Percentiles rank a stretch among this genome's conserved stretches.
phyloP scores from a whole-genome alignment of 345 rosid genomes.

The Pistacia vera region DNA sequence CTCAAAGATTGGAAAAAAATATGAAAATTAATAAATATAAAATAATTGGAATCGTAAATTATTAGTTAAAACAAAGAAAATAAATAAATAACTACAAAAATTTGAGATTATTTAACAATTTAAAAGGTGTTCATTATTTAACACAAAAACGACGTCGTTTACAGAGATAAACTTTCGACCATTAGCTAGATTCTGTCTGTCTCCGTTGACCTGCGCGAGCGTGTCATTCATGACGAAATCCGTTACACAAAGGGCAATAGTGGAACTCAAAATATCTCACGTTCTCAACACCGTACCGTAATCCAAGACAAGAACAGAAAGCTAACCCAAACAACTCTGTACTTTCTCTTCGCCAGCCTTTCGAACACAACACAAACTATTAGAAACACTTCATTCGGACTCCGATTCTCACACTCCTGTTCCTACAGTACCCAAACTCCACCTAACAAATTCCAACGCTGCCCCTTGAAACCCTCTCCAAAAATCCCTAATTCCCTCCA shows the following conservation, averaged over 20 bases:
- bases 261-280: background rate
- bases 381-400: background rate
- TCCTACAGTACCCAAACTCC: background rate
- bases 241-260: background rate
- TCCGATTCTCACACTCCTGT: constrained; percentile 2
- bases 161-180: too few species aligned
- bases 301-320: background rate
- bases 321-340: background rate
- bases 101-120: too few species aligned
- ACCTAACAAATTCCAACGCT: background rate
- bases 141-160: too few species aligned
- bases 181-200: background rate
- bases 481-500: constrained; percentile 27
- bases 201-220: background rate
- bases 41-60: too few species aligned
- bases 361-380: too few species aligned
- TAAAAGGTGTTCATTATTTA: too few species aligned
- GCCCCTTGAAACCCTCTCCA: background rate
- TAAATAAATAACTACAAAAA: too few species aligned
- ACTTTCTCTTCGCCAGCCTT: background rate
- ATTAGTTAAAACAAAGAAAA: too few species aligned
- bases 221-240: constrained; percentile 4
- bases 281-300: background rate
- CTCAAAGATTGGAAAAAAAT: too few species aligned
- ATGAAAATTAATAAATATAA: too few species aligned